Percentiles rank a stretch among this genome's conserved stretches.
Evolutionary conservation across 108 stramenopile species (phyloP).

Genomic region (Seminavis robusta): DNA sequence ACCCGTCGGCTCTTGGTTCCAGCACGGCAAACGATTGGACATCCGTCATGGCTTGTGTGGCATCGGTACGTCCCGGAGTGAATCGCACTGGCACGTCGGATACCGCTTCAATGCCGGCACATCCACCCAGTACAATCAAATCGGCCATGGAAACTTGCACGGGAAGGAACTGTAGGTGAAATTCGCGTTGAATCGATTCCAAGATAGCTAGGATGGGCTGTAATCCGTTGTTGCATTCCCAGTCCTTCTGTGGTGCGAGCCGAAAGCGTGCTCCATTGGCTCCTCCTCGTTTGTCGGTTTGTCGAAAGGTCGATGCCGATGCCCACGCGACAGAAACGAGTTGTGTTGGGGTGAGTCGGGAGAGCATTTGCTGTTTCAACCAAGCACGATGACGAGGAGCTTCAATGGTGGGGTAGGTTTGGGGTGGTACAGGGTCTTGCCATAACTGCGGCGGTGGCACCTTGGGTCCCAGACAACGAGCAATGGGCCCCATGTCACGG

Average conservation of each 20-base stretch:
- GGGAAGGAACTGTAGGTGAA: constrained; percentile 18
- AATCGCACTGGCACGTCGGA: constrained; percentile 54
- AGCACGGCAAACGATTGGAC: constrained; percentile 44
- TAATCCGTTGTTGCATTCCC: constrained; percentile 60
- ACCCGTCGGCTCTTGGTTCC: constrained; percentile 55
- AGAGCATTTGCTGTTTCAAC: constrained; percentile 41
- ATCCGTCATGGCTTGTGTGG: constrained; percentile 56
- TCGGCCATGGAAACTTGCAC: constrained; percentile 60
- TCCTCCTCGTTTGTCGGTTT: constrained; percentile 72
- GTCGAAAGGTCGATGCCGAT: constrained; percentile 64
- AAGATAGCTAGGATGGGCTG: constrained; percentile 32
- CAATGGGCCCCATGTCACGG: constrained; percentile 69
- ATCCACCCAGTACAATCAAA: constrained; percentile 68
- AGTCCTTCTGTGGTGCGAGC: constrained; percentile 52
- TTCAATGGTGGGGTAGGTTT: constrained; percentile 19
- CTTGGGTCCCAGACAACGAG: constrained; percentile 54
- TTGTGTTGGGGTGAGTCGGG: constrained; percentile 43
- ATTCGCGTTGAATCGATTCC: constrained; percentile 34
- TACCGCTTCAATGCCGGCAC: constrained; percentile 61
- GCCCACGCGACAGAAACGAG: constrained; percentile 71
- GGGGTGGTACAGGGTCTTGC: constrained; percentile 66
- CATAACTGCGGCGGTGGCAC: constrained; percentile 58
- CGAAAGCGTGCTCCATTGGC: constrained; percentile 73
- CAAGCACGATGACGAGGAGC: constrained; percentile 20
- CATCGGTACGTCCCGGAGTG: constrained; percentile 66